Conservation (phyloP, 2,329 filamentous ascomycete species). For the Talaromyces rugulosus region DNA sequence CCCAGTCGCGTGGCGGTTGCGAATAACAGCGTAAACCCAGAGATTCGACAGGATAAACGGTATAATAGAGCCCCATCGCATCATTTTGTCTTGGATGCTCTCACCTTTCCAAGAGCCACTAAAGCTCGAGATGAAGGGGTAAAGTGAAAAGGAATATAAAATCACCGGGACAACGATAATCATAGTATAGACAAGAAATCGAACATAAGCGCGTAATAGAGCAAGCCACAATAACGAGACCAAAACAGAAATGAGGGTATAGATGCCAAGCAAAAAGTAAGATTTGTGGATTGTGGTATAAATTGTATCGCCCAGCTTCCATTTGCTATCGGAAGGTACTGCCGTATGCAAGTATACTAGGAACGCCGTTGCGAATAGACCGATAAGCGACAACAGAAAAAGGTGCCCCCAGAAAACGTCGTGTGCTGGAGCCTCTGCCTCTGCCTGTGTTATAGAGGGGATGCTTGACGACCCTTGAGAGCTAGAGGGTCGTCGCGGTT, state of each 20-base stretch:
- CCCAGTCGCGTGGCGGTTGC: conserved; percentile 72
- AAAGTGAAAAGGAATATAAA: conserved; percentile 83
- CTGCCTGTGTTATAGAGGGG: conserved; percentile 53
- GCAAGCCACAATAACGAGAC: conserved; percentile 90
- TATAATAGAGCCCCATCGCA: conserved; percentile 80
- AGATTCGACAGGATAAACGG: conserved; percentile 68
- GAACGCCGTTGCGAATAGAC: conserved; percentile 81
- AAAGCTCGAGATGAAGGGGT: conserved; percentile 86
- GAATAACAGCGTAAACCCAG: conserved; percentile 81
- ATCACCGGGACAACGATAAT: conserved; percentile 81
- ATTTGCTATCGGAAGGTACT: conserved; percentile 61
- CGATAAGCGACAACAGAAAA: conserved; percentile 78
- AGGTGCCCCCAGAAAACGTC: conserved; percentile 90
- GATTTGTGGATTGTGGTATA: conserved; percentile 85
- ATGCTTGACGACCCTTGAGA: conserved; percentile 53
- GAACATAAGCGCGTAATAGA: conserved; percentile 79
- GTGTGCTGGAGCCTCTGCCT: conserved; percentile 70
- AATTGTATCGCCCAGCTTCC: conserved; percentile 79
- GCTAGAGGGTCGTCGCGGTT: conserved; percentile 44
- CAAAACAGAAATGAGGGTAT: conserved; percentile 83
- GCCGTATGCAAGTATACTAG: conserved; percentile 87
- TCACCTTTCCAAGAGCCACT: conserved; percentile 69
- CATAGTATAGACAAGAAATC: conserved; percentile 75
- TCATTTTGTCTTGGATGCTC: conserved; percentile 77
- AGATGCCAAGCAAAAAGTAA: conserved; percentile 82